Conservation (phyloP, 805 yeast species). For the Teunomyces tritomae region DNA sequence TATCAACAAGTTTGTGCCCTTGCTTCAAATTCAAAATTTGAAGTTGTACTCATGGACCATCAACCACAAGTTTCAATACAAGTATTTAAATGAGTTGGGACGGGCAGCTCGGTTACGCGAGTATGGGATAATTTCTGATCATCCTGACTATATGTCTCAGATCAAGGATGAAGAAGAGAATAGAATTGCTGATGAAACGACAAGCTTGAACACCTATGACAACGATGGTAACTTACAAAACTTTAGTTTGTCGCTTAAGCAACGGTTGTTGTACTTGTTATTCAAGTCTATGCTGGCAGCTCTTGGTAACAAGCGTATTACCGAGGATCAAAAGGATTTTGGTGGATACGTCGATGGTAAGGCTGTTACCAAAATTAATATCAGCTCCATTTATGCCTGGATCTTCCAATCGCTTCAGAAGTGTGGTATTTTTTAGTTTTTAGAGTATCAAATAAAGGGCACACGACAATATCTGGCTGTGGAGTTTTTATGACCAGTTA, state of each 20-base stretch:
- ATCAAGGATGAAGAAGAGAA: constrained; percentile 8
- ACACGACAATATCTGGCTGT: not conserved
- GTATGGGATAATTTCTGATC: constrained; percentile 37
- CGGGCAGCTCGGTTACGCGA: constrained; percentile 21
- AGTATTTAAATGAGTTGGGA: constrained; percentile 30
- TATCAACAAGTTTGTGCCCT: constrained; percentile 35
- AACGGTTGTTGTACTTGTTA: constrained; percentile 12
- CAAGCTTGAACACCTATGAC: constrained; percentile 5
- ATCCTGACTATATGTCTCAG: constrained; percentile 32
- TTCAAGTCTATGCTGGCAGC: constrained; percentile 10
- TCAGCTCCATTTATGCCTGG: constrained; percentile 15
- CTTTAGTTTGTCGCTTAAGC: constrained; percentile 12
- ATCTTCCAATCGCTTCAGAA: constrained; percentile 23
- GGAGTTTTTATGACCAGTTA: too few relatives aligned
- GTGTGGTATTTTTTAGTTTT: constrained; percentile 21
- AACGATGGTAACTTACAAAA: constrained; percentile 5
- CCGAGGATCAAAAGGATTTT: constrained; percentile 18
- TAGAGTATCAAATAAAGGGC: not conserved
- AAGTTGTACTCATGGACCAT: constrained; percentile 41
- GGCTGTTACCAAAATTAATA: constrained; percentile 7
- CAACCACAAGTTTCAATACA: constrained; percentile 33
- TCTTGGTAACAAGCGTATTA: constrained; percentile 10
- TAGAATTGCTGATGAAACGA: constrained; percentile 1
- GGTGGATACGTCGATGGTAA: constrained; percentile 21
- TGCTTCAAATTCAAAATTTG: constrained; percentile 29